These are phyloP conservation scores for Discostella stelligera DNA, from an alignment of 352 stramenopile species.

Conservation along the genomic window DNA sequence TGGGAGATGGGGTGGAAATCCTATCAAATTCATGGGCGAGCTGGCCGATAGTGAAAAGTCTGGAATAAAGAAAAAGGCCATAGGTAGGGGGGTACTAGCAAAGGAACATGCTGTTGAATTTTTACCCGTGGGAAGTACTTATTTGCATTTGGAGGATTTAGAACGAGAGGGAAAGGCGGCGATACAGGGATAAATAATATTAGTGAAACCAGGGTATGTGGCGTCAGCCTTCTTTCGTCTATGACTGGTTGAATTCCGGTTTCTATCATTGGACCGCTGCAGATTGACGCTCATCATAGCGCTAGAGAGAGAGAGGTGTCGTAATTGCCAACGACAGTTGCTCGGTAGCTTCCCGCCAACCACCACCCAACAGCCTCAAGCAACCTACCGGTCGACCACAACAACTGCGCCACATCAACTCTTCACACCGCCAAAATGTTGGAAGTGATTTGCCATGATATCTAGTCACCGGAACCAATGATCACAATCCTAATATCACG, in stretches of 20 bases:
- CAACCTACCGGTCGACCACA: too few species aligned
- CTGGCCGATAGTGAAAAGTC: conserved; percentile 90
- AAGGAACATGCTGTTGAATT: conserved; percentile 79
- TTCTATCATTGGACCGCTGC: too few species aligned
- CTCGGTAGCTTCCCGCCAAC: too few species aligned
- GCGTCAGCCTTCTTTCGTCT: background rate
- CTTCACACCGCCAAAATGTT: background rate
- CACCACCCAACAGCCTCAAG: too few species aligned
- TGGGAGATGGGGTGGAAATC: conserved; percentile 94
- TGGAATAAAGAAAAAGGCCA: conserved; percentile 66
- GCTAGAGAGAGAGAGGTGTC: too few species aligned
- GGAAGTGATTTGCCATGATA: background rate
- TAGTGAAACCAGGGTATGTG: background rate
- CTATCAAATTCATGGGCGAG: conserved; percentile 91
- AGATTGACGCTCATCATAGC: too few species aligned
- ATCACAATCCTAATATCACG: background rate
- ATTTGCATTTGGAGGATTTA: conserved; percentile 81
- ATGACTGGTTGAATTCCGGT: too few species aligned
- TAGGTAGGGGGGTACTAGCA: conserved; percentile 60
- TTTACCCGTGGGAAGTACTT: conserved; percentile 77
- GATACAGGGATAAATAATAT: conserved; percentile 33
- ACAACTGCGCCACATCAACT: background rate
- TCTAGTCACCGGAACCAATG: background rate
- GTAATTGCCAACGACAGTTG: too few species aligned
- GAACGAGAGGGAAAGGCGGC: conserved; percentile 55